Evolutionary conservation across 164 flowering plant species (phyloP).

Genomic region (Vitis rupestris): DNA sequence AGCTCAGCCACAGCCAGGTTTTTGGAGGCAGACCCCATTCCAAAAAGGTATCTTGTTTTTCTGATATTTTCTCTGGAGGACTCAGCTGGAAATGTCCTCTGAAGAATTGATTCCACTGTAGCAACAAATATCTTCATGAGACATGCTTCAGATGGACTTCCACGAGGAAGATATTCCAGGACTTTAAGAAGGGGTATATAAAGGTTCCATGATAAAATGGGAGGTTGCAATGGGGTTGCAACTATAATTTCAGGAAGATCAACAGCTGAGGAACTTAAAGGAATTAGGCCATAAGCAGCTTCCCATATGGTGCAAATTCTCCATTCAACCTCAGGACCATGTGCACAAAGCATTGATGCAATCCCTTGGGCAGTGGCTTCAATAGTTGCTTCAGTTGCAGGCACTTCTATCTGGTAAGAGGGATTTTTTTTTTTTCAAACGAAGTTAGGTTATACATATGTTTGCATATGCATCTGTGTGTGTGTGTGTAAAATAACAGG

Average conservation of each 20-base stretch:
- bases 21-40: conserved; percentile 68
- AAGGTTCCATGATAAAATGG: conserved; percentile 87
- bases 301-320: conserved; percentile 98
- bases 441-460: conserved; percentile 6
- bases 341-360: conserved; percentile 97
- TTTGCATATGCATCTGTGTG: neutral
- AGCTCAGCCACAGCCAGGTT: conserved; percentile 95
- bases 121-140: conserved; percentile 97
- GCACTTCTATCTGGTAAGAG: conserved; percentile 65
- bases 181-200: conserved; percentile 93
- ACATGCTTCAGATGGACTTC: conserved; percentile 97
- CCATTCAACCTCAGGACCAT: conserved; percentile 99
- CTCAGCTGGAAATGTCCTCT: conserved; percentile 80
- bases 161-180: conserved; percentile 94
- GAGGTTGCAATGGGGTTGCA: conserved; percentile 90
- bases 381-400: conserved; percentile 85
- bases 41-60: conserved; percentile 47
- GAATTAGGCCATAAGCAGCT: conserved; percentile 95
- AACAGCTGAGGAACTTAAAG: conserved; percentile 79
- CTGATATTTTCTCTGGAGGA: conserved; percentile 52
- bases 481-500: no score
- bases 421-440: neutral
- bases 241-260: conserved; percentile 94
- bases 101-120: conserved; percentile 89
- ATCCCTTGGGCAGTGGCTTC: conserved; percentile 99